Base-by-base conservation (phyloP, 805 yeast species). In the Tetrapisispora taiwanensis region DNA sequence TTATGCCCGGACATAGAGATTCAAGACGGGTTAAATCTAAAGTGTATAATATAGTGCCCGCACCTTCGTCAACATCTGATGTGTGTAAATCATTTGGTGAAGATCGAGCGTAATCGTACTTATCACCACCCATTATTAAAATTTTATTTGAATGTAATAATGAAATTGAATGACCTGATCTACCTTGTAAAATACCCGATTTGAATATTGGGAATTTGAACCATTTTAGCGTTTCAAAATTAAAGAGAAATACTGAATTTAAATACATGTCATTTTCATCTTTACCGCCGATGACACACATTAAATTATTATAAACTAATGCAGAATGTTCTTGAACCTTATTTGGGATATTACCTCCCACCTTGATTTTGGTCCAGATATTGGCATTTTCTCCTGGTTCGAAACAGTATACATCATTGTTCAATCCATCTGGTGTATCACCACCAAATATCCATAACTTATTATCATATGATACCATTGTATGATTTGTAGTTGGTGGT, bases 241-340 rank as follows among this genome's bases (percentile, higher is more conserved):
- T 87, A 52, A 92, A 75, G n/a, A 88, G 80, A 56, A 76, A 78
- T 42, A 88, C 72, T 30, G 77, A 74, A 53, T 75, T 74, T 46
- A 81, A 71, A 43, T 86, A 78, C 35, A 72, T 72, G 36, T 95
- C 95, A 49, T 77, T 73, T 30, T 74, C 68, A 48, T 83, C 79
- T 57, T 88, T 85, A 42, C 99, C 99, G 33, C 98, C 99, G 58
- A 82, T 80, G 13, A 90, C 75, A 55, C 83, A 84, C 75, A 92
- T 72, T 41, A 81, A 71, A 55, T 87, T 89, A 47, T 80, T 81
- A 46, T 81, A 83, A 30, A 88, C 65, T 12, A 90, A 75, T 13
- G 95, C 79, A 3, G 96, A 78, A 62, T 92, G 99, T 56, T 90
- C 96, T 63, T 88, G 94, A 47, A 89, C 74, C 0, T 97, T 90